phyloP scores from a whole-genome alignment of 176 grass and related monocot genomes.

The Juncus inflexus region DNA sequence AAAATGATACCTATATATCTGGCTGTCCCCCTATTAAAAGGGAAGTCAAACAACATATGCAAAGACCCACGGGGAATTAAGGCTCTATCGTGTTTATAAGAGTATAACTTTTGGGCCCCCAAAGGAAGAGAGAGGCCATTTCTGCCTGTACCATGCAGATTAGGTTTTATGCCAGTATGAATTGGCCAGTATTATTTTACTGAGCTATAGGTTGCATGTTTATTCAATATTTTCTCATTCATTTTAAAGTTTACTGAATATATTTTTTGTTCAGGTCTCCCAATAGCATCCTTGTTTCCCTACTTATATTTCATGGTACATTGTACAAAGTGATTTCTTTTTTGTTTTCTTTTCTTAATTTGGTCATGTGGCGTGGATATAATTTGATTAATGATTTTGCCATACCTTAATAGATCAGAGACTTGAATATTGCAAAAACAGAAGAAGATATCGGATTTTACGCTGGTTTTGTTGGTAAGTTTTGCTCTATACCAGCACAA shows the following conservation, averaged over 20 bases:
- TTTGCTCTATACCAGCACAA: neutral
- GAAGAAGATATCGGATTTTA: slow-evolving; percentile 95
- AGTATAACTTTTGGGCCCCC: no score
- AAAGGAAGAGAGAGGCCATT: no score
- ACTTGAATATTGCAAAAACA: slow-evolving; percentile 63
- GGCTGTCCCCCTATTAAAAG: no score
- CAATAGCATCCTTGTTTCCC: slow-evolving; percentile 70
- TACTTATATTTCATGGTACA: slow-evolving; percentile 79
- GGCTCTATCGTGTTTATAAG: no score
- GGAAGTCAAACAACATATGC: no score
- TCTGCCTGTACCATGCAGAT: no score
- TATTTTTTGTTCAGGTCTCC: slow-evolving; percentile 44
- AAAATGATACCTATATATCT: no score
- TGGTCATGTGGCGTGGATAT: neutral
- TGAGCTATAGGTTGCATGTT: no score
- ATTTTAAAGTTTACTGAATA: neutral
- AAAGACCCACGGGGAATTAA: no score
- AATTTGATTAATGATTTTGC: neutral
- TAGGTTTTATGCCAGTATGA: no score
- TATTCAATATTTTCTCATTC: neutral
- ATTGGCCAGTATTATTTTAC: no score
- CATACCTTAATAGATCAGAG: slow-evolving; percentile 53
- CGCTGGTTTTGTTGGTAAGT: slow-evolving; percentile 77
- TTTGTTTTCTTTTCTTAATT: neutral
- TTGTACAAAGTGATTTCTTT: neutral